phyloP scores from a whole-genome alignment of 768 basidiomycete genomes.

The Megacollybia marginata region DNA sequence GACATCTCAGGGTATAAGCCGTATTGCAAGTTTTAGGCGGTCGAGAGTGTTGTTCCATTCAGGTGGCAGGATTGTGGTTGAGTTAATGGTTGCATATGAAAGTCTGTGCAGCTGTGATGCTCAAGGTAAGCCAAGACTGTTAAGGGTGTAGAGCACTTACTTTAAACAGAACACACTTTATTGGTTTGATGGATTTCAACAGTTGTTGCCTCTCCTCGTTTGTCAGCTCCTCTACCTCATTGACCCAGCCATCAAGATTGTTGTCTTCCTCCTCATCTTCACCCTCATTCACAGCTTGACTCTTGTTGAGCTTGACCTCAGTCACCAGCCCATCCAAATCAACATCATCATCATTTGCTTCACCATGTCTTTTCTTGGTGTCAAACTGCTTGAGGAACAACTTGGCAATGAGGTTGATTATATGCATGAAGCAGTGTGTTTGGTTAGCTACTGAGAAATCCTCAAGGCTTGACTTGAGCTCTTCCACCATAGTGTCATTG shows the following conservation, averaged over 20 bases:
- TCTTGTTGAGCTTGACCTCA: background rate
- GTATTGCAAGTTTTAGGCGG: background rate
- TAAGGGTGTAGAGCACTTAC: background rate
- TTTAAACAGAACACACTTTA: background rate
- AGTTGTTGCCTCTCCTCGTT: background rate
- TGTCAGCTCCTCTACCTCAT: background rate
- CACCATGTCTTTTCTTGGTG: background rate
- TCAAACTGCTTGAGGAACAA: background rate
- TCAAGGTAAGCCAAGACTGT: too few relatives aligned
- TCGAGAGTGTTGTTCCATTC: constrained; percentile 6
- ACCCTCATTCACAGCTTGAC: background rate
- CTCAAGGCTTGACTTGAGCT: background rate
- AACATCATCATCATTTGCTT: background rate
- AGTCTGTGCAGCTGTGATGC: constrained; percentile 10
- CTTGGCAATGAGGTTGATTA: constrained; percentile 3
- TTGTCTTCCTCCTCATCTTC: constrained; percentile 2
- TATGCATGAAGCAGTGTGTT: constrained; percentile 7
- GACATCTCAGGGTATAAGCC: too few relatives aligned
- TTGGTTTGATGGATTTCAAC: background rate
- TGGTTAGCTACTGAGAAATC: constrained; percentile 1
- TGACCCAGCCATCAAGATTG: too few relatives aligned
- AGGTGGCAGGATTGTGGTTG: too few relatives aligned
- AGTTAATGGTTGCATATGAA: too few relatives aligned
- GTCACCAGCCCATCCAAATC: background rate
- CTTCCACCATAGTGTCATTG: constrained; percentile 4